These are phyloP conservation scores for Penicillium sp. DNA, from an alignment of 2,329 filamentous ascomycete species.

Conservation along the genomic window DNA sequence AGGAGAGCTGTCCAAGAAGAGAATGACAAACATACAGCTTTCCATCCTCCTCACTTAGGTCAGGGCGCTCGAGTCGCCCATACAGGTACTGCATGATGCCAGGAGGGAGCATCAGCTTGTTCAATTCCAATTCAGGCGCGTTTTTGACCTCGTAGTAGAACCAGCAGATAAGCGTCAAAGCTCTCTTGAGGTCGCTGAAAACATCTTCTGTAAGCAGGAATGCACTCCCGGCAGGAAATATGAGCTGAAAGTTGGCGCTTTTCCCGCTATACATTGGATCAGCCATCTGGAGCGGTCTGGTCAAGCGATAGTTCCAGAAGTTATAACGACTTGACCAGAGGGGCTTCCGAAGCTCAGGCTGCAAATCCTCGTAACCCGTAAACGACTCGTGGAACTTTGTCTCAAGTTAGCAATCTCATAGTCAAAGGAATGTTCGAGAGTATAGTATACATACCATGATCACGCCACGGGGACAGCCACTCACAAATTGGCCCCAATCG, in stretches of 20 bases:
- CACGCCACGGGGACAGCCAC: conserved; percentile 25
- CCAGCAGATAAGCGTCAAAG: conserved; percentile 36
- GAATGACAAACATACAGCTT: neutral
- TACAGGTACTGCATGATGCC: conserved; percentile 34
- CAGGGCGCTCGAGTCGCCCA: conserved; percentile 18
- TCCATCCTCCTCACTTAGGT: conserved; percentile 7
- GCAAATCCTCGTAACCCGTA: conserved; percentile 26
- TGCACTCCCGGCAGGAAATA: conserved; percentile 37
- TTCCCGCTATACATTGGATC: conserved; percentile 8
- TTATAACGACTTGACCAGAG: conserved; percentile 24
- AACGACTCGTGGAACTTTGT: conserved; percentile 38
- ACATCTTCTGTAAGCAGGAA: conserved; percentile 42
- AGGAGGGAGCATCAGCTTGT: conserved; percentile 40
- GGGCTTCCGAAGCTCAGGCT: conserved; percentile 18
- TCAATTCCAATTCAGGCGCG: conserved; percentile 28
- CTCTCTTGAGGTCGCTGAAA: conserved; percentile 24
- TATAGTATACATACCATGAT: conserved; percentile 32
- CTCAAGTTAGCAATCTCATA: conserved; percentile 1
- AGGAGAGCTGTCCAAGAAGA: neutral
- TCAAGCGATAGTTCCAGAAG: conserved; percentile 36
- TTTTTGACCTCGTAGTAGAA: conserved; percentile 22
- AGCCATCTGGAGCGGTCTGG: conserved; percentile 21
- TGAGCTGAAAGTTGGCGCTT: conserved; percentile 27
- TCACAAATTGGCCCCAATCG: conserved; percentile 36
- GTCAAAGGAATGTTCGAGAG: neutral